phyloP scores from a whole-genome alignment of 169 alveolate genomes.

The Plasmodium cynomolgi region DNA sequence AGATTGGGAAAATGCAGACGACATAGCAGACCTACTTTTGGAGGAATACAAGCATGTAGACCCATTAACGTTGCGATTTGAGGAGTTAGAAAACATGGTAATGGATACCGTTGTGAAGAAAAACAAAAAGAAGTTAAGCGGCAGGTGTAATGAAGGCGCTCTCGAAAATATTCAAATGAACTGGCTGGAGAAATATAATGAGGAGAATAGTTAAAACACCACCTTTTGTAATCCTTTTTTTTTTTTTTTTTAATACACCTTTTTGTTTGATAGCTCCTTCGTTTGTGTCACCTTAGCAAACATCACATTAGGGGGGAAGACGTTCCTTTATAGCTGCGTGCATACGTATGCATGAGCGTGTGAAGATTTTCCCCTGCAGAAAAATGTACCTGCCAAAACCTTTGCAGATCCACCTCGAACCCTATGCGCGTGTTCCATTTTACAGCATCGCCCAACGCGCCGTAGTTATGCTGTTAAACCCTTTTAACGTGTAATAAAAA shows the following conservation, averaged over 20 bases:
- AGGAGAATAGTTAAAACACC: constrained; percentile 15
- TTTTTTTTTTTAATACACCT: neutral
- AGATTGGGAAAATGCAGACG: constrained; percentile 66
- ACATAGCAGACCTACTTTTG: constrained; percentile 52
- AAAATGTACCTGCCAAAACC: neutral
- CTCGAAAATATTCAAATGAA: constrained; percentile 81
- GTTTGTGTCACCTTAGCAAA: neutral
- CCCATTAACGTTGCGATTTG: constrained; percentile 79
- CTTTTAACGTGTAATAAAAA: neutral
- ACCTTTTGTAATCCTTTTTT: neutral
- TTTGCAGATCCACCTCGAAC: too few species aligned
- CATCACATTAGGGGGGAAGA: neutral
- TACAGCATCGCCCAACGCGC: neutral
- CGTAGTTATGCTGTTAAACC: neutral
- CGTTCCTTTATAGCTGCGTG: neutral
- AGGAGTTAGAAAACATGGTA: constrained; percentile 80
- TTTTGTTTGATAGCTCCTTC: neutral
- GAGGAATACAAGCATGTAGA: constrained; percentile 68
- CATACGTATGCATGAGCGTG: neutral
- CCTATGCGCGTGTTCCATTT: neutral
- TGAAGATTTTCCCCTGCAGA: neutral
- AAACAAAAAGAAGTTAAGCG: constrained; percentile 59
- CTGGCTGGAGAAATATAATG: constrained; percentile 76
- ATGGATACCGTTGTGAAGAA: constrained; percentile 71
- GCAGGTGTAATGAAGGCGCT: constrained; percentile 77